phyloP scores from a whole-genome alignment of 2,329 filamentous ascomycete species.

The Sporothrix protearum region DNA sequence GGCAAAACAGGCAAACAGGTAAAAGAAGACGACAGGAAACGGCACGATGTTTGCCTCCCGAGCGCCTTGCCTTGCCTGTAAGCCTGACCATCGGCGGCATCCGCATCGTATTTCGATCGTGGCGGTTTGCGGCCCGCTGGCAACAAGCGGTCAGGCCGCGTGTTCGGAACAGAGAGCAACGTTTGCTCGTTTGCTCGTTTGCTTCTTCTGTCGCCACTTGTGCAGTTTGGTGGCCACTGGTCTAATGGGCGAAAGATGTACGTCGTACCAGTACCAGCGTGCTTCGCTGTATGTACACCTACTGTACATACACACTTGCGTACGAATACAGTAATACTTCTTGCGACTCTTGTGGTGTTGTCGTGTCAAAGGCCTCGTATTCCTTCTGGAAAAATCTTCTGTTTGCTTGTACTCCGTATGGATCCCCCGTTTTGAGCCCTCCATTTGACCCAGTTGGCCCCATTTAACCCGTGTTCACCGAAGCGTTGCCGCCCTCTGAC shows the following conservation, averaged over 20 bases:
- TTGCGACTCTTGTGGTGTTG: not conserved
- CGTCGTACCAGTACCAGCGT: not conserved
- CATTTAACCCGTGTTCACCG: not conserved
- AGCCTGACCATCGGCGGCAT: too few species aligned
- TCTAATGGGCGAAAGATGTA: not conserved
- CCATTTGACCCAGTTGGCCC: not conserved
- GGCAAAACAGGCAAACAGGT: not conserved
- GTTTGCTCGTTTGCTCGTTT: not conserved
- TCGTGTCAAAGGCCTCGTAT: not conserved
- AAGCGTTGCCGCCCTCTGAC: not conserved
- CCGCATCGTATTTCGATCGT: slow-evolving; percentile 6
- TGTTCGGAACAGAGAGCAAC: slow-evolving; percentile 1
- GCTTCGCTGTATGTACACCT: not conserved
- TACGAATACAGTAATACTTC: too few species aligned
- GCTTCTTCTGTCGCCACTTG: not conserved
- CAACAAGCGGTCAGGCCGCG: not conserved
- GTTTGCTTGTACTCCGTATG: not conserved
- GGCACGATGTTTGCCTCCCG: not conserved
- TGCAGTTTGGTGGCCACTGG: not conserved
- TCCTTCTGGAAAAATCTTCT: slow-evolving; percentile 17
- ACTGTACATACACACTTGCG: too few species aligned
- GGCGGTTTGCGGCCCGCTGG: slow-evolving; percentile 3
- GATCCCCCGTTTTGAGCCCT: not conserved
- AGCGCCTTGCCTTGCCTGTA: not conserved
- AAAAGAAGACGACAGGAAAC: not conserved